A percentile compares a stretch with the other conserved stretches of the same genome.
Evolutionary conservation across 306 rosid species (phyloP).

Genomic region (Pachyrhizus erosus): DNA sequence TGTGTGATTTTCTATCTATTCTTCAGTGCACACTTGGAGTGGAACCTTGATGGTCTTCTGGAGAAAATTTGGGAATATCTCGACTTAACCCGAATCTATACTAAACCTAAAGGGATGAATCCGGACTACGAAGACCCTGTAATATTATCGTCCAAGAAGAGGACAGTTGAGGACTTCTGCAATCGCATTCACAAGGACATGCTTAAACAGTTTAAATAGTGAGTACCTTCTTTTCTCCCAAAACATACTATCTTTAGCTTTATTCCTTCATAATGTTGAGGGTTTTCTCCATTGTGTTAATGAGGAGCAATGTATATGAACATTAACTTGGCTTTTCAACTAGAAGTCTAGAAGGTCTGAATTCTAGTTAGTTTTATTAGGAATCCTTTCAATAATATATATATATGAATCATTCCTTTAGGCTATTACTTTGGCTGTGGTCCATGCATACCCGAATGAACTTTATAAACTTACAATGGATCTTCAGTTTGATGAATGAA

Average conservation of each 20-base stretch:
- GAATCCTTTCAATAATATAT: background rate
- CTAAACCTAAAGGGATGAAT: constrained; percentile 98
- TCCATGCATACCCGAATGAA: background rate
- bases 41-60: constrained; percentile 98
- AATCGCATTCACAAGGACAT: constrained; percentile 91
- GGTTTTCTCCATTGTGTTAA: background rate
- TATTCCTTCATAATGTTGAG: constrained; percentile 24
- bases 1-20: constrained; percentile 43
- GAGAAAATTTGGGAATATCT: constrained; percentile 97
- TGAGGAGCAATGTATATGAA: background rate
- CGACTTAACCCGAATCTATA: constrained; percentile 86
- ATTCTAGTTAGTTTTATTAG: constrained; percentile 2
- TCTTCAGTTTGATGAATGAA: constrained; percentile 12
- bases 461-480: background rate
- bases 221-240: constrained; percentile 48
- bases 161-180: constrained; percentile 95
- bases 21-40: constrained; percentile 94
- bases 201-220: constrained; percentile 93
- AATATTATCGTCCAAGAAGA: constrained; percentile 85
- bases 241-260: constrained; percentile 25
- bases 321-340: background rate
- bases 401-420: background rate
- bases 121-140: constrained; percentile 99
- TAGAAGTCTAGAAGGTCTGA: background rate
- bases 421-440: background rate